Base-by-base conservation (phyloP, 2,329 filamentous ascomycete species). In the Neospermospora avenae region DNA sequence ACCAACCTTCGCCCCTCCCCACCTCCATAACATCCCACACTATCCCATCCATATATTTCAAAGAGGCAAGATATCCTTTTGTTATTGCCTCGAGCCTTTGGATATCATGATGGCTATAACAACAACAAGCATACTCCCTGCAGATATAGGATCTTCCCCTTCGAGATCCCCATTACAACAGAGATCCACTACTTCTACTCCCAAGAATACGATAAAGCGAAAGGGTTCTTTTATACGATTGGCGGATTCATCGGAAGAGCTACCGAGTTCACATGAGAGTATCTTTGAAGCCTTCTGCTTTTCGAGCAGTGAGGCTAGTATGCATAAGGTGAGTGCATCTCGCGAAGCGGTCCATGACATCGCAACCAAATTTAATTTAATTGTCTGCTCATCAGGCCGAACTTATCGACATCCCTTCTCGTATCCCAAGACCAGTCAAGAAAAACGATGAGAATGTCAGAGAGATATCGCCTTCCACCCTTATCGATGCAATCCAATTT, bases 241-340 rank as follows among this genome's bases (percentile, higher is more conserved):
- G 20, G 46, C 58, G 3, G 74, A 77, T 60, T 77, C 75, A 3
- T 76, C 75, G 1, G 74, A 77, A 52, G 71, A 70, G 14, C 65
- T 63, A 24, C 72, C 74, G 2, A 77, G 74, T 62, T 65, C 72
- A 3, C 74, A 74, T 56, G 67, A 68, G 46, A 76, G 75, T 16
- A 69, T 77, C 28, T 75, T 69, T 63, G 74, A 76, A 60, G 75
- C 75, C 31, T 64, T 67, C n/a, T 73, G 68, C 58, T 63, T 74
- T 24, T 75, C 75, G 1, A 68, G 66, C 49, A 71, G 69, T 53
- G 70, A 71, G 14, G 69, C 69, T 6, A 69, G 61, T 42, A 51
- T 46, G 16, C 57, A 67, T 42, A 62, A 61, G n/a, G 48, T 51
- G 24, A 4, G 48, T 51, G n/a, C 5, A 20, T 34, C 16, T 24